Base-by-base conservation (phyloP, 2,329 filamentous ascomycete genomes). In the Colletotrichum aenigma region DNA sequence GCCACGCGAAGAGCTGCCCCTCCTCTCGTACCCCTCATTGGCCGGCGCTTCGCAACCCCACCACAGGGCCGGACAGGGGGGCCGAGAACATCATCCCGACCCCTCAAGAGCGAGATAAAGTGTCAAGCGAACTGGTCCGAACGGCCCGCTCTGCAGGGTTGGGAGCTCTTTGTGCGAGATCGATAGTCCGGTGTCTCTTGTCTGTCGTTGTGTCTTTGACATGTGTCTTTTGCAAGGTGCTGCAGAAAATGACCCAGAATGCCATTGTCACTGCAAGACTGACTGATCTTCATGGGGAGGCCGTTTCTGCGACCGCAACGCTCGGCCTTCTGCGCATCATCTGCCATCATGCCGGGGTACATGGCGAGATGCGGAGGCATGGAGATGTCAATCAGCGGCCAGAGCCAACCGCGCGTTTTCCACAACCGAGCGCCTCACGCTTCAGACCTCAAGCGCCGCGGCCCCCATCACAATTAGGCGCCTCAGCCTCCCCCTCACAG, bases 71-170 rank as follows among this genome's bases (percentile, higher is more conserved):
- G 38, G 26, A 32, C 64, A 48, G 36, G 43, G 70, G 60, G 43
- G 43, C 10, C 48, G 66, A 74, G 71, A 56, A 52, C 56, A 28
- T 65, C 34, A 32, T 24, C 62, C 58, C 24, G 16, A 16, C 18
- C 26, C 34, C 26, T 48, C 38, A 48, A 48, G 26, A 21, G 32
- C n/a, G 32, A 18, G 28, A 13, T 30, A 38, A 43, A 32, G 38
- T 58, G 26, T n/a, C 43, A 9, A 32, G 38, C 38, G 38, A 48
- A 48, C 38, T 48, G 32, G 38, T 34, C 74, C 60, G 30, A 38
- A 77, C 76, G 76, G 76, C 73, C 76, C 76, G 76, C 76, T 58
- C 61, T 73, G 69, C 76, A 76, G 30, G 62, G 62, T 56, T 71
- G 36, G 24, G 62, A 65, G 30, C 65, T 70, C 30, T 56, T 48